Evolutionary conservation across 495 filamentous ascomycete genomes (phyloP).

Genomic region (Peziza echinospora): DNA sequence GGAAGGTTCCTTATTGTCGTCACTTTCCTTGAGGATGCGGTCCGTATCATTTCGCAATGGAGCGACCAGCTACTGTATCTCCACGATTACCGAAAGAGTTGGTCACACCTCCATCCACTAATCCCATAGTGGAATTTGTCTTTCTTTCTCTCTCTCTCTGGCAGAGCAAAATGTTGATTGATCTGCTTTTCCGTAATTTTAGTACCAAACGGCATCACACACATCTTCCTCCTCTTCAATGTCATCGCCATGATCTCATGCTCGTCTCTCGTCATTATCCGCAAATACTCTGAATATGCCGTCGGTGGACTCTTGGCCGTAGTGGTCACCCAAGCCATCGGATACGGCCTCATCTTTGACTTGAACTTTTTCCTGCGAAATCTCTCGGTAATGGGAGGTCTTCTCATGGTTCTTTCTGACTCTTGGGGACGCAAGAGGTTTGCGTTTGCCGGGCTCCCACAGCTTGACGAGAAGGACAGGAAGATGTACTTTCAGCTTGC

Average conservation of each 20-base stretch:
- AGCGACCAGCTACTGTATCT: slow-evolving; percentile 84
- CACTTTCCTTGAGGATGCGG: slow-evolving; percentile 89
- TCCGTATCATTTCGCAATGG: slow-evolving; percentile 97
- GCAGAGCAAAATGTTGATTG: too few relatives aligned
- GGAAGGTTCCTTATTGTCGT: slow-evolving; percentile 95
- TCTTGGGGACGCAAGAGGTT: slow-evolving; percentile 95
- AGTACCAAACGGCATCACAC: slow-evolving; percentile 82
- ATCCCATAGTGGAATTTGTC: slow-evolving; percentile 7
- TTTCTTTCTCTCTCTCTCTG: slow-evolving; percentile 4
- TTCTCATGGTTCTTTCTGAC: slow-evolving; percentile 94
- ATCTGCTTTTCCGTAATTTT: too few relatives aligned
- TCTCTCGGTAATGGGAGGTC: slow-evolving; percentile 82
- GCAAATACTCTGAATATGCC: slow-evolving; percentile 78
- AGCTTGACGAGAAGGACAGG: slow-evolving; percentile 92
- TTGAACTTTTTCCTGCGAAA: slow-evolving; percentile 99
- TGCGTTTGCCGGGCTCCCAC: slow-evolving; percentile 80
- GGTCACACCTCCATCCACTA: slow-evolving; percentile 15
- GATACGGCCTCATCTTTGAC: slow-evolving; percentile 96
- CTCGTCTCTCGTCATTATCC: slow-evolving; percentile 67
- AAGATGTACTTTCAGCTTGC: slow-evolving; percentile 99
- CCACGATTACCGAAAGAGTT: slow-evolving; percentile 84
- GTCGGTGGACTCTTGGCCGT: slow-evolving; percentile 76
- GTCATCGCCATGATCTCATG: slow-evolving; percentile 72
- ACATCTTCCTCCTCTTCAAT: slow-evolving; percentile 80
- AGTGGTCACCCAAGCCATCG: slow-evolving; percentile 86